Evolutionary conservation across 441 rosid genomes (phyloP).

Genomic region (Viola pubescens): DNA sequence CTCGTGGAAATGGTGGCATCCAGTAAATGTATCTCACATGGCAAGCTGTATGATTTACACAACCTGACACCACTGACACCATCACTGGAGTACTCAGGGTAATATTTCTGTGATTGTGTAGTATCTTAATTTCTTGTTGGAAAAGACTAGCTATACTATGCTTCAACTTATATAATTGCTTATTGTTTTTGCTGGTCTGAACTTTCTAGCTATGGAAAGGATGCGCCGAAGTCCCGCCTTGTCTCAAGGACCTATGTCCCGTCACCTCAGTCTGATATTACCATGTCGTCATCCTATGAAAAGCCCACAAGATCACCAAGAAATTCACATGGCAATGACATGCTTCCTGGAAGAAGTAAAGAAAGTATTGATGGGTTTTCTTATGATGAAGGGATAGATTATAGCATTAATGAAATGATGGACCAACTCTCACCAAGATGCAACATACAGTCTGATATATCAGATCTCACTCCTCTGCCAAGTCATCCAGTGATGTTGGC

Average conservation of each 20-base stretch:
- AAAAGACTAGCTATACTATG: neutral
- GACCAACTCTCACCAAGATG: slow-evolving; percentile 25
- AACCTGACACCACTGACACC: slow-evolving; percentile 43
- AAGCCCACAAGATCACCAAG: slow-evolving; percentile 22
- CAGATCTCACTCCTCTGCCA: slow-evolving; percentile 25
- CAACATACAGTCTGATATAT: slow-evolving; percentile 23
- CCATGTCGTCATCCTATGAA: slow-evolving; percentile 23
- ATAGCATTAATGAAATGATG: slow-evolving; percentile 19
- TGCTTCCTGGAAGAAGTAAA: slow-evolving; percentile 22
- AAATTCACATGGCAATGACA: slow-evolving; percentile 17
- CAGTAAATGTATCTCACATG: slow-evolving; percentile 20
- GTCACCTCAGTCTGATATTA: slow-evolving; percentile 30
- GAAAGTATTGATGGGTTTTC: slow-evolving; percentile 19
- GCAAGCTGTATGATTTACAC: slow-evolving; percentile 23
- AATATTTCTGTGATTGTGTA: slow-evolving; percentile 12
- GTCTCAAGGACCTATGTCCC: slow-evolving; percentile 21
- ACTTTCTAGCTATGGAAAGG: slow-evolving; percentile 34
- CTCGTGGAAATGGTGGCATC: slow-evolving; percentile 21
- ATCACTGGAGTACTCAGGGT: slow-evolving; percentile 38
- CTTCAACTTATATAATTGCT: slow-evolving; percentile 6
- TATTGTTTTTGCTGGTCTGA: slow-evolving; percentile 5
- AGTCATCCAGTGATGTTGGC: slow-evolving; percentile 14
- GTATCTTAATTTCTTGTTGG: slow-evolving; percentile 2
- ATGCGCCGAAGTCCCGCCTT: slow-evolving; percentile 24
- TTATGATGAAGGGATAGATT: slow-evolving; percentile 21